Evolutionary conservation across 805 yeast genomes (phyloP), one percentile per base, ranked within the genome.

Genomic region (Brettanomyces custersianus): DNA sequence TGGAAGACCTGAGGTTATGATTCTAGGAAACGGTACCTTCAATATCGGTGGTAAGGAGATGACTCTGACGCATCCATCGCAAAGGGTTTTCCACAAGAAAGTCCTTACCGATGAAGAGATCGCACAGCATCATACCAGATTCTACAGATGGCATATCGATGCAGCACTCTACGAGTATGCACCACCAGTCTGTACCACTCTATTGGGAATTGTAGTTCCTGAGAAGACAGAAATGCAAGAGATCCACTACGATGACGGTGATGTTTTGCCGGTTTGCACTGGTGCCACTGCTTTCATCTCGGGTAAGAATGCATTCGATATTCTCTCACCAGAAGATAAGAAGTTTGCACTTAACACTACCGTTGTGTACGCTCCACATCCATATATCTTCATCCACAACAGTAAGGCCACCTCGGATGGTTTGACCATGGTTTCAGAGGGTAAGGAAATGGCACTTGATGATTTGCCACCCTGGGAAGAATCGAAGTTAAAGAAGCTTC

Each of bases 71-170:
- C 95, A 86, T 53, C 95, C 95, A 31, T 77, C 85, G 2, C 95
- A 86, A 55, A 72, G 74, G 46, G 69, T 79, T 2, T 86, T 86
- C 71, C 95, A 86, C 62, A 77, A 78, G 46, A 60, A 68, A 11
- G 68, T 76, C 1, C 66, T 86, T 42, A 63, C 77, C 13, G 69
- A 72, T n/a, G 77, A 76, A 31, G 74, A 85, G 45, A 71, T 80
- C 43, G 71, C 65, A 6, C 51, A 72, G 18, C 73, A 77, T 35
- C 71, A 72, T 56, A 86, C 95, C 2, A 70, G 94, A 48, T 86
- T 78, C 57, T 86, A 85, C 70, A 73, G 95, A 61, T 86, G 95
- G 95, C 95, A 86, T 60, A 84, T 86, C 45, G 95, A 86, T 59
- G 79, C 92, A 25, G 95, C 95, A 4, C 68, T 86, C 28, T 86